Conservation (phyloP, 2,329 filamentous ascomycete species). For the Fusarium irregulare region DNA sequence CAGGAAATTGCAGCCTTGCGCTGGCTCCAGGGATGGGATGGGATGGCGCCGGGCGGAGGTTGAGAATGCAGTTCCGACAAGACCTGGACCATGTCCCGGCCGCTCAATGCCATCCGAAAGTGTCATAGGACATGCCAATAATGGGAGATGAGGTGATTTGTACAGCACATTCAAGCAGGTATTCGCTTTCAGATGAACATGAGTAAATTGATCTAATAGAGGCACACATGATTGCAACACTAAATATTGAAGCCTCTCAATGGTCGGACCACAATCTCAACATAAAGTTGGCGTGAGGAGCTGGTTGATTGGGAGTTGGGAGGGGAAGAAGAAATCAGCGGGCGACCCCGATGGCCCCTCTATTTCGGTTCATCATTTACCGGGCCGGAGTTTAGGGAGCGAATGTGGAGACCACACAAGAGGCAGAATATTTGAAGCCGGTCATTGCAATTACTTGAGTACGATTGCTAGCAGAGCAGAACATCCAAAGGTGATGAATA, state of each 20-base stretch:
- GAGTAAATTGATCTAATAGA: background rate
- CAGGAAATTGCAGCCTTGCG: background rate
- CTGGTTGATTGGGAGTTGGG: slow-evolving; percentile 9
- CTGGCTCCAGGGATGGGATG: background rate
- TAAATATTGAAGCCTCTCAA: background rate
- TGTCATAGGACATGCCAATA: slow-evolving; percentile 10
- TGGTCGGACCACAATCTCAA: background rate
- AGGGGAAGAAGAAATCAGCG: slow-evolving; percentile 20
- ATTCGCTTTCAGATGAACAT: background rate
- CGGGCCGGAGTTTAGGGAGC: slow-evolving; percentile 17
- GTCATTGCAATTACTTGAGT: background rate
- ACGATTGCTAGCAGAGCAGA: background rate
- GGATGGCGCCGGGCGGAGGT: slow-evolving; percentile 16
- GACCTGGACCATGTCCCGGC: slow-evolving; percentile 36
- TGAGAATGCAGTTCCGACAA: slow-evolving; percentile 26
- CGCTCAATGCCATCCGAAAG: slow-evolving; percentile 10
- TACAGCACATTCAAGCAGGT: background rate
- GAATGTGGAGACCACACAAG: slow-evolving; percentile 9
- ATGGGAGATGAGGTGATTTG: slow-evolving; percentile 11
- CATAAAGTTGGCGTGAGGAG: background rate
- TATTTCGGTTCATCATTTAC: slow-evolving; percentile 32
- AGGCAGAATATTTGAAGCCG: slow-evolving; percentile 1
- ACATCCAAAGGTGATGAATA: background rate
- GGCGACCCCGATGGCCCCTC: slow-evolving; percentile 35
- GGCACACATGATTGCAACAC: background rate